A percentile compares a stretch with the other conserved stretches of the same genome.
Conservation (phyloP, 1,284 basidiomycete genomes). For the Laetiporus sulphureus region DNA sequence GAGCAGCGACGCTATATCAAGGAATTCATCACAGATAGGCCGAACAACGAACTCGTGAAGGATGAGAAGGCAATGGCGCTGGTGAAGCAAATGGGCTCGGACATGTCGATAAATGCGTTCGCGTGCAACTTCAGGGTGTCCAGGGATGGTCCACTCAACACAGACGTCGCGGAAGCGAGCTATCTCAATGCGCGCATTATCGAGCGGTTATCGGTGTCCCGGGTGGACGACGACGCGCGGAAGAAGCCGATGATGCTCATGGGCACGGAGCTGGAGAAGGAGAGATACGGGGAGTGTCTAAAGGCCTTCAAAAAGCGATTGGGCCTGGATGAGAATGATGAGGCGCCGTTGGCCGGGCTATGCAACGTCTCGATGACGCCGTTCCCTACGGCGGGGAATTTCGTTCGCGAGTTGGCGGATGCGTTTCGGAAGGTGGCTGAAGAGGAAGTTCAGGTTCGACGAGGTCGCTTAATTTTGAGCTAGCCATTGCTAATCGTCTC, state of each 20-base stretch:
- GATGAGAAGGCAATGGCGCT: slow-evolving; percentile 28
- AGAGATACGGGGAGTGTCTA: slow-evolving; percentile 29
- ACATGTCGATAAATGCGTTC: slow-evolving; percentile 40
- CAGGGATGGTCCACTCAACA: slow-evolving; percentile 27
- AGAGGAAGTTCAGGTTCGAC: slow-evolving; percentile 27
- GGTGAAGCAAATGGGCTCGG: slow-evolving; percentile 31
- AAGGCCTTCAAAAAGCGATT: slow-evolving; percentile 31
- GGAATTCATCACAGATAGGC: slow-evolving; percentile 25
- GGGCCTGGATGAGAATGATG: slow-evolving; percentile 23
- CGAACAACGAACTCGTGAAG: slow-evolving; percentile 28
- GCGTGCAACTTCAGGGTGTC: slow-evolving; percentile 36
- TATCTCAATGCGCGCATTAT: slow-evolving; percentile 35
- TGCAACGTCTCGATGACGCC: slow-evolving; percentile 39
- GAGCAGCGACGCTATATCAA: slow-evolving; percentile 32
- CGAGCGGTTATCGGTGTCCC: slow-evolving; percentile 14
- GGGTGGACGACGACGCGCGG: slow-evolving; percentile 16
- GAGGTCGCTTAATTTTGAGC: not conserved
- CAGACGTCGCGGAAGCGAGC: slow-evolving; percentile 38
- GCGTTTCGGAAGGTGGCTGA: slow-evolving; percentile 28
- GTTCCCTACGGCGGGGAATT: slow-evolving; percentile 30
- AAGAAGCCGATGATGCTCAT: slow-evolving; percentile 30
- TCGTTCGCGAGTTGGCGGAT: slow-evolving; percentile 27
- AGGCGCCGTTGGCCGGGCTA: slow-evolving; percentile 31
- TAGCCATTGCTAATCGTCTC: slow-evolving; percentile 4
- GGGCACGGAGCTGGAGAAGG: slow-evolving; percentile 28